Conservation (phyloP, 2,329 filamentous ascomycete species). For the Trichoderma atroviride region DNA sequence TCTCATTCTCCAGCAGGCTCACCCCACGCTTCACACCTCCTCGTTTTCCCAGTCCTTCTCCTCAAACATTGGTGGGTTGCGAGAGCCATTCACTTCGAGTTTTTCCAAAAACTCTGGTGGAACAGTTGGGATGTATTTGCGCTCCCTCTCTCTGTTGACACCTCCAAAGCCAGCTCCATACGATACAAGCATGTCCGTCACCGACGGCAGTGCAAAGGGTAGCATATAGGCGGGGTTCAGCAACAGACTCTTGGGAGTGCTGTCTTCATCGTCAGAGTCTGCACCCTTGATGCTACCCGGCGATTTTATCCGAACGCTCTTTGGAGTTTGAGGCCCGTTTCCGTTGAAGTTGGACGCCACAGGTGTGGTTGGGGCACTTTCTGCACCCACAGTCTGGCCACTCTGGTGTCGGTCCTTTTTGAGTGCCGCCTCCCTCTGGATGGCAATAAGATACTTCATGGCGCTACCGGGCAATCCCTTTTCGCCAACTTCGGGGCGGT, state of each 20-base stretch:
- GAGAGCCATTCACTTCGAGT: conserved; percentile 66
- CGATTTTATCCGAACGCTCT: conserved; percentile 47
- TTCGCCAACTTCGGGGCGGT: conserved; percentile 92
- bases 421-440: conserved; percentile 73
- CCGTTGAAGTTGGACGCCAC: conserved; percentile 46
- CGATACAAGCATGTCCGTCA: conserved; percentile 94
- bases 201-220: conserved; percentile 92
- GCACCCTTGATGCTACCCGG: conserved; percentile 39
- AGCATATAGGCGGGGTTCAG: conserved; percentile 90
- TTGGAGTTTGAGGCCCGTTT: conserved; percentile 47
- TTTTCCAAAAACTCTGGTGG: conserved; percentile 91
- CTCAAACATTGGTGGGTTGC: conserved; percentile 59
- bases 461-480: conserved; percentile 87
- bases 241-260: conserved; percentile 73
- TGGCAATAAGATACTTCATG: conserved; percentile 78
- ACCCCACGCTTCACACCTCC: conserved; percentile 47
- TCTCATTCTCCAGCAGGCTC: not conserved
- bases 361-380: conserved; percentile 51
- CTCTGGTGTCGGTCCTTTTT: conserved; percentile 59
- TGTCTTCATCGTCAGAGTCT: conserved; percentile 56
- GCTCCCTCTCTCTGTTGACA: conserved; percentile 84
- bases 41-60: conserved; percentile 71
- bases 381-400: conserved; percentile 43
- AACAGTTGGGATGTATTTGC: conserved; percentile 94
- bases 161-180: conserved; percentile 96